Conservation (phyloP, 1,284 basidiomycete species). For the Schizophyllum commune region DNA sequence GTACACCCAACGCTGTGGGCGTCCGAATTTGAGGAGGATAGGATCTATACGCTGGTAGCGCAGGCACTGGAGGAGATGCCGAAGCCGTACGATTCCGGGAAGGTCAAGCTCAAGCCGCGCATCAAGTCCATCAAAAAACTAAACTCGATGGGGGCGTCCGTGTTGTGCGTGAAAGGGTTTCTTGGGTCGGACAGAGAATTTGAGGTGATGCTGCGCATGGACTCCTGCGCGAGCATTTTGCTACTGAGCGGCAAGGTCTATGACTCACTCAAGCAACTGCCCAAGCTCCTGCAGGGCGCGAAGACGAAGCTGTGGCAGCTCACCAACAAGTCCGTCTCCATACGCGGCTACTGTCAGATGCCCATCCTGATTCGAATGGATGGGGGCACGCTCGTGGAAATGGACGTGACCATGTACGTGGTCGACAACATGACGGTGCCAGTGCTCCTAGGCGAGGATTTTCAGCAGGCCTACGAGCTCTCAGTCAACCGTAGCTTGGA, state of each 20-base stretch:
- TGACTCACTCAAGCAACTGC: background rate
- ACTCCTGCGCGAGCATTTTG: background rate
- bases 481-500: background rate
- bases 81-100: no score
- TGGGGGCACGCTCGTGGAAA: background rate
- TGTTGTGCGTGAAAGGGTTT: background rate
- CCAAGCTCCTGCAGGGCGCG: background rate
- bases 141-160: background rate
- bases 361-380: background rate
- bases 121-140: no score
- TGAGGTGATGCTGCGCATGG: background rate
- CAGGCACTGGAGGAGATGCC: no score
- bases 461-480: constrained; percentile 5
- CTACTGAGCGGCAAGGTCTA: background rate
- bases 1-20: background rate
- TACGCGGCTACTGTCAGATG: background rate
- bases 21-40: background rate
- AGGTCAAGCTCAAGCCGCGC: no score
- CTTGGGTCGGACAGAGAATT: background rate
- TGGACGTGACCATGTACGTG: constrained; percentile 3
- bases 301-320: background rate
- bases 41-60: background rate
- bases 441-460: constrained; percentile 7
- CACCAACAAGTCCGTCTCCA: background rate
- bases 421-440: constrained; percentile 6